A percentile compares a stretch with the other conserved stretches of the same genome.
These are phyloP conservation scores for Amanita brunnescens DNA, from an alignment of 768 basidiomycete species.

Conservation along the genomic window DNA sequence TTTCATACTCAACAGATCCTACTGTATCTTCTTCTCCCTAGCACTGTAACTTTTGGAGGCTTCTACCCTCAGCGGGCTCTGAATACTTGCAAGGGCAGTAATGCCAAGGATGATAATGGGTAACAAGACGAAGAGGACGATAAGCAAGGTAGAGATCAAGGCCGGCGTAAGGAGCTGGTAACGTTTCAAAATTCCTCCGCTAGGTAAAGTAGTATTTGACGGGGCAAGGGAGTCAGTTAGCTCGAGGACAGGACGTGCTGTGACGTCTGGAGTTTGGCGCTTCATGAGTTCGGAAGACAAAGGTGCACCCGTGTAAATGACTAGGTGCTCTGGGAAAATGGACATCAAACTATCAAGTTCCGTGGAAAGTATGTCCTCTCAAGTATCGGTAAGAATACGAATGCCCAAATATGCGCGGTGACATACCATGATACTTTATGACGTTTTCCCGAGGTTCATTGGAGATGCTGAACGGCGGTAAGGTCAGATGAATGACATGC, in stretches of 20 bases:
- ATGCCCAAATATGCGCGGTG: neutral
- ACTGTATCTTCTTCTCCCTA: slow-evolving; percentile 72
- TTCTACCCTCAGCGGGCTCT: slow-evolving; percentile 56
- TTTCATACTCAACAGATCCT: slow-evolving; percentile 8
- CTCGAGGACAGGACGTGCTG: slow-evolving; percentile 19
- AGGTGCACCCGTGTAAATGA: slow-evolving; percentile 55
- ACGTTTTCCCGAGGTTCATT: slow-evolving; percentile 31
- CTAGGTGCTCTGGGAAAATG: slow-evolving; percentile 50
- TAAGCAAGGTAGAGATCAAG: slow-evolving; percentile 56
- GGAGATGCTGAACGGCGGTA: slow-evolving; percentile 27
- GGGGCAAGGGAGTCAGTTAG: slow-evolving; percentile 7
- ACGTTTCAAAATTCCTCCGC: slow-evolving; percentile 56
- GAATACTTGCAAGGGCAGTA: slow-evolving; percentile 62
- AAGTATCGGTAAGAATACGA: neutral
- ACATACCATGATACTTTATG: slow-evolving; percentile 46
- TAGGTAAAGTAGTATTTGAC: slow-evolving; percentile 28
- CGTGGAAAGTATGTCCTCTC: slow-evolving; percentile 1
- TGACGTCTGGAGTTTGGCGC: slow-evolving; percentile 26
- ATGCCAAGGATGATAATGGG: slow-evolving; percentile 60
- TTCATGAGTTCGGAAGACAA: slow-evolving; percentile 22
- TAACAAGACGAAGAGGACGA: slow-evolving; percentile 58
- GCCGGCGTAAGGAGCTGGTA: slow-evolving; percentile 76
- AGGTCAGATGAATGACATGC: slow-evolving; percentile 46
- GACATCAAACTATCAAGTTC: slow-evolving; percentile 37
- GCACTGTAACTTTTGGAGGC: slow-evolving; percentile 59